Evolutionary conservation across 2,329 filamentous ascomycete genomes (phyloP).

Genomic region (Penicillium sp.): DNA sequence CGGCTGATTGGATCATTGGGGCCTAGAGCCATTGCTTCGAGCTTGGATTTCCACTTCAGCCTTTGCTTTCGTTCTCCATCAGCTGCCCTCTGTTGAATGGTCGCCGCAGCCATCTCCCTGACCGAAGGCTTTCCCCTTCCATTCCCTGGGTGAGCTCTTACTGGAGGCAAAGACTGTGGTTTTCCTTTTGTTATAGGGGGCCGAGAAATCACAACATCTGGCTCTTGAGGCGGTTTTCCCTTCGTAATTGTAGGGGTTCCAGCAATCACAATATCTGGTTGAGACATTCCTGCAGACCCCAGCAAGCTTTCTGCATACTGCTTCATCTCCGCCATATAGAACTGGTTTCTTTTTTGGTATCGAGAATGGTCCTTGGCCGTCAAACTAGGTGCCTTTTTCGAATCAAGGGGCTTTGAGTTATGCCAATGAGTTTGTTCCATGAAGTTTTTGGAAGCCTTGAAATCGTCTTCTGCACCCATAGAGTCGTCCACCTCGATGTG

Average conservation of each 20-base stretch:
- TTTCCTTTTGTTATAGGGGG: neutral
- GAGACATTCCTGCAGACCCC: neutral
- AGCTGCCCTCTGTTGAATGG: constrained; percentile 2
- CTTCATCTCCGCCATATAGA: constrained; percentile 66
- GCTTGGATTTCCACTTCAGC: constrained; percentile 2
- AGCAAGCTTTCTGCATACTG: constrained; percentile 67
- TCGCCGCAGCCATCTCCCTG: constrained; percentile 3
- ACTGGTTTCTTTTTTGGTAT: constrained; percentile 53
- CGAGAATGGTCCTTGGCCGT: constrained; percentile 20
- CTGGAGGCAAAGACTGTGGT: neutral
- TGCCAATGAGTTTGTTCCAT: constrained; percentile 37
- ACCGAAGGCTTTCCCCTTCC: neutral
- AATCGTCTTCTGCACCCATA: constrained; percentile 2
- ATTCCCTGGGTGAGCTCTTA: neutral
- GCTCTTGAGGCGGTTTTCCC: neutral
- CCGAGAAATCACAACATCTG: constrained; percentile 6
- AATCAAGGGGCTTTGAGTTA: constrained; percentile 31
- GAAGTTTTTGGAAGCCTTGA: constrained; percentile 23
- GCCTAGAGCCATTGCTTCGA: neutral
- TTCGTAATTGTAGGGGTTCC: neutral
- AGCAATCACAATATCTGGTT: constrained; percentile 7
- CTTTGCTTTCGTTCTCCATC: constrained; percentile 6
- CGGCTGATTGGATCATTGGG: constrained; percentile 29
- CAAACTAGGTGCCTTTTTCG: constrained; percentile 16
- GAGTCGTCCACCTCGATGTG: constrained; percentile 18